Conservation (phyloP, 1,284 basidiomycete species). For the Stygiomarasmius scandens region DNA sequence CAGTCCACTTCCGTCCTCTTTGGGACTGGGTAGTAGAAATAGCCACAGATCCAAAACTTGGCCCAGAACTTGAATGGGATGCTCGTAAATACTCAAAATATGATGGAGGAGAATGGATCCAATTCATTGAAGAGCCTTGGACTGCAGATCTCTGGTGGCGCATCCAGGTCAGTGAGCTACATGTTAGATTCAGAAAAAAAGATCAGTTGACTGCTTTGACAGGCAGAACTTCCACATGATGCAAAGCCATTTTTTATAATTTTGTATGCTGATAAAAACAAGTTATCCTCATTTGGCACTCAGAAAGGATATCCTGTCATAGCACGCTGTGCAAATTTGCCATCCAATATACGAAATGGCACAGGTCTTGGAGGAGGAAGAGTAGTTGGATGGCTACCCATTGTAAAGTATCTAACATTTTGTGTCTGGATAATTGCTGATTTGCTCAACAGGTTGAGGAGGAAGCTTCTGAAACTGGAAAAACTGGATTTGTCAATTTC, state of each 20-base stretch:
- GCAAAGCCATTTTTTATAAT: conserved; percentile 17
- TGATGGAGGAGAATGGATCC: conserved; percentile 28
- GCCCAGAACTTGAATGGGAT: conserved; percentile 25
- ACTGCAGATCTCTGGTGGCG: conserved; percentile 28
- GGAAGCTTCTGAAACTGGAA: conserved; percentile 26
- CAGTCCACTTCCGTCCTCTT: conserved; percentile 20
- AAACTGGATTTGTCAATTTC: conserved; percentile 30
- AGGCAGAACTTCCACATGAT: background rate
- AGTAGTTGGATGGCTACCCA: conserved; percentile 47
- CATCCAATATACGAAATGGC: conserved; percentile 38
- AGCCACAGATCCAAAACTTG: conserved; percentile 17
- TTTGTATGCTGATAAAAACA: conserved; percentile 49
- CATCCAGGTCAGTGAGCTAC: conserved; percentile 31
- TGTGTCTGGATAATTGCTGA: background rate
- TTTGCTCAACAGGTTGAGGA: conserved; percentile 25
- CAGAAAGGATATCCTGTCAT: conserved; percentile 47
- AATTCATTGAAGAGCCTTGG: conserved; percentile 37
- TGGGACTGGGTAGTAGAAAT: conserved; percentile 28
- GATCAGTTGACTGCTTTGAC: background rate
- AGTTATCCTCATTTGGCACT: conserved; percentile 44
- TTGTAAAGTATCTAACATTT: conserved; percentile 31
- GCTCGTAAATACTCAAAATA: conserved; percentile 28
- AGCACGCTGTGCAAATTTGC: conserved; percentile 39
- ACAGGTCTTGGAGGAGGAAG: conserved; percentile 36
- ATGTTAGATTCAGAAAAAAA: background rate